A percentile compares a stretch with the other conserved stretches of the same genome.
phyloP scores from a whole-genome alignment of 2,329 filamentous ascomycete species.

The Magnaporthiopsis rhizophila region DNA sequence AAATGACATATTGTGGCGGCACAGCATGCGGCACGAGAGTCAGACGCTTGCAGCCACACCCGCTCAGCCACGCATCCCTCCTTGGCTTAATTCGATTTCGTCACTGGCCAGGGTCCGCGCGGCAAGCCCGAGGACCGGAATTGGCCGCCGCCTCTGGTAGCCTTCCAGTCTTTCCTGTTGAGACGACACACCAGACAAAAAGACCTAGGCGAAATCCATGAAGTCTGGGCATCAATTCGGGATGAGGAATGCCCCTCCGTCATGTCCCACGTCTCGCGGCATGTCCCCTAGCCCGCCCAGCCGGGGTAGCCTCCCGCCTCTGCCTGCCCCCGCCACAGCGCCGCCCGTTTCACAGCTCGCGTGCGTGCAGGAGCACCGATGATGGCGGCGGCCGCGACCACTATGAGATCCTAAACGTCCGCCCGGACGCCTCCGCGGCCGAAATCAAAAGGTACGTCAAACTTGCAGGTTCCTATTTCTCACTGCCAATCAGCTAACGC shows the following conservation, averaged over 20 bases:
- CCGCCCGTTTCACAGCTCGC: conserved; percentile 22
- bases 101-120: not conserved
- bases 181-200: not conserved
- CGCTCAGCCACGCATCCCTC: not conserved
- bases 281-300: conserved; percentile 6
- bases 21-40: not conserved
- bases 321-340: conserved; percentile 6
- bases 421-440: conserved; percentile 55
- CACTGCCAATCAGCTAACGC: not conserved
- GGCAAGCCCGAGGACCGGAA: not conserved
- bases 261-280: conserved; percentile 22
- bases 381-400: conserved; percentile 46
- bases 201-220: not conserved
- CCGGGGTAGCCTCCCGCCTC: conserved; percentile 3
- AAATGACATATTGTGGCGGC: not conserved
- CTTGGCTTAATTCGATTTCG: conserved; percentile 3
- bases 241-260: conserved; percentile 58
- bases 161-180: not conserved
- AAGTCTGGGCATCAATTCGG: conserved; percentile 11
- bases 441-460: conserved; percentile 73
- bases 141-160: not conserved
- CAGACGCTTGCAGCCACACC: not conserved
- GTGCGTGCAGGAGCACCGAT: conserved; percentile 10
- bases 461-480: no score
- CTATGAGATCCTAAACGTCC: conserved; percentile 76